phyloP scores from a whole-genome alignment of 1,139 yeast species.

The Geotrichum reessii region DNA sequence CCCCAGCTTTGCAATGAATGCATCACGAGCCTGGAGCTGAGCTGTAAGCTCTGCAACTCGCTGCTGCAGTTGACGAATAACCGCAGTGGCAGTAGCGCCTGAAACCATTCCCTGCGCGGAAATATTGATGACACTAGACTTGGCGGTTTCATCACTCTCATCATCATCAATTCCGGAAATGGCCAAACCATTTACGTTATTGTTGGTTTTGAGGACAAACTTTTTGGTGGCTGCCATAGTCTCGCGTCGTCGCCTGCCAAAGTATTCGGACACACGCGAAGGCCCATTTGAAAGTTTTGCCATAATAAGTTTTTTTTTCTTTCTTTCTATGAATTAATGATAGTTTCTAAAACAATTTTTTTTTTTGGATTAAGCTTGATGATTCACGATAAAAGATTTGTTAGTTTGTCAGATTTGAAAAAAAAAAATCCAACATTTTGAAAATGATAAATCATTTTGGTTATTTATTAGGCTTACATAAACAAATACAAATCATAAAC shows the following conservation, averaged over 20 bases:
- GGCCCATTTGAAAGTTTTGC: conserved; percentile 11
- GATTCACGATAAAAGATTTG: too few species aligned
- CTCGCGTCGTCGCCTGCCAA: not conserved
- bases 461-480: too few species aligned
- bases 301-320: not conserved
- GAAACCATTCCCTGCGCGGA: not conserved
- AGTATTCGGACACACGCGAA: not conserved
- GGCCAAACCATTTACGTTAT: not conserved
- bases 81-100: not conserved
- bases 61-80: not conserved
- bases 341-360: too few species aligned
- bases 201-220: not conserved
- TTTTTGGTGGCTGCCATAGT: not conserved
- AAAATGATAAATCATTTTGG: too few species aligned
- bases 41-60: not conserved
- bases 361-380: too few species aligned
- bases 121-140: not conserved
- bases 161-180: not conserved
- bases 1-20: not conserved
- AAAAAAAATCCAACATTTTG: too few species aligned
- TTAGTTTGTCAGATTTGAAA: too few species aligned
- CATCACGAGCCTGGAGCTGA: not conserved
- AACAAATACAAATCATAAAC: too few species aligned
- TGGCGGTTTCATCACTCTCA: not conserved
- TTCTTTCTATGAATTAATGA: not conserved